Percentiles rank a stretch among this genome's conserved stretches.
phyloP scores from a whole-genome alignment of 257 asterid genomes.

The Solanum raphanifolium region DNA sequence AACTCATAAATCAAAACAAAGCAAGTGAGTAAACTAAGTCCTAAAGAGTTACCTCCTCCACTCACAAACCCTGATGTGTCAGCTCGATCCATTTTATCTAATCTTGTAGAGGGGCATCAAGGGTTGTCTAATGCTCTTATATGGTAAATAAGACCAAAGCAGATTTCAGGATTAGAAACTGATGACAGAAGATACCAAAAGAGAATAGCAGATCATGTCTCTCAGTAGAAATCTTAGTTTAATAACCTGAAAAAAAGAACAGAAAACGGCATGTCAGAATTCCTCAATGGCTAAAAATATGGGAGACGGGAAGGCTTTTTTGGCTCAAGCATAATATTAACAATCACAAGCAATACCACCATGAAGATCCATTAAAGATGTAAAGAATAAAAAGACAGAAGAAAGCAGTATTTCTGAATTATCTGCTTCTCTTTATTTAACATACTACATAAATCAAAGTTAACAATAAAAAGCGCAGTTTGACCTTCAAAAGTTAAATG shows the following conservation, averaged over 20 bases:
- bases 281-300: not conserved
- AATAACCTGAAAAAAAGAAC: constrained; percentile 29
- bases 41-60: constrained; percentile 48
- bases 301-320: not conserved
- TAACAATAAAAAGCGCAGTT: not conserved
- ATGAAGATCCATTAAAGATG: not conserved
- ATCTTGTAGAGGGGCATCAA: constrained; percentile 11
- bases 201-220: constrained; percentile 4
- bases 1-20: constrained; percentile 25
- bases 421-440: not conserved
- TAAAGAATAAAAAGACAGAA: not conserved
- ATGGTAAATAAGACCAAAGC: not conserved
- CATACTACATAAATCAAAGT: not conserved
- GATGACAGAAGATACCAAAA: constrained; percentile 3
- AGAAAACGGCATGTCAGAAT: not conserved
- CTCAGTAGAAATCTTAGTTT: constrained; percentile 2
- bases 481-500: not conserved
- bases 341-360: not conserved
- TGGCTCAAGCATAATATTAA: not conserved
- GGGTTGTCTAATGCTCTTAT: not conserved
- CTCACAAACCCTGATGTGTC: constrained; percentile 89
- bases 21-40: constrained; percentile 22
- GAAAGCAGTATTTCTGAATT: not conserved
- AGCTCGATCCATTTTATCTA: constrained; percentile 54
- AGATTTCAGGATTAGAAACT: constrained; percentile 8